Base-by-base conservation (phyloP, 2,329 filamentous ascomycete genomes). In the Metarhizium sp. region DNA sequence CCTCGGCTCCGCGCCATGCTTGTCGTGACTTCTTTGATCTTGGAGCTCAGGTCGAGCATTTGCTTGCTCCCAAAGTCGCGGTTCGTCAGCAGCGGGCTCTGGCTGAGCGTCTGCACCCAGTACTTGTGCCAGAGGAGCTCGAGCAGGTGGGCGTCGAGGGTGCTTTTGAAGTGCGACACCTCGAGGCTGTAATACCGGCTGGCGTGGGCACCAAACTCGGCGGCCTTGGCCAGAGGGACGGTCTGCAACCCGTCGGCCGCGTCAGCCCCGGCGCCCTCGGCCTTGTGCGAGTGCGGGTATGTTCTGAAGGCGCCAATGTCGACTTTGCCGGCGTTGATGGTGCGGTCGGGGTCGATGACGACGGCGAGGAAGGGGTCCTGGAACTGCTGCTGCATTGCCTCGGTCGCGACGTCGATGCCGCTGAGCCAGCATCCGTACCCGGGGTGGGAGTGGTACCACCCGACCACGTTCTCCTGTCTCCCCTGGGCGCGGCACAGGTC, bases 381-480 rank as follows among this genome's bases (percentile, higher is more conserved):
- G 71, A 86, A 92, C 60, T 79, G 76, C 73, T 99, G 94, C 73
- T 96, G 91, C 65, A 87, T 85, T 61, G 81, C 79, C 71, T 99
- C 88, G 2, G 94, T 99, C 54, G 80, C 80, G 53, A 99, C 94
- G 69, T 99, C 94, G 71, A 99, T 97, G 56, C 94, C 94, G 42
- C 87, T 92, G 30, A 99, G 80, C 94, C 94, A 99, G 78, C 94
- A 99, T 48, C 94, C 94, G 70, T 99, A 99, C 30, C 94, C 94
- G 0, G 94, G 94, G 69, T 99, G 94, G 62, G 87, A 92, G 73
- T 99, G 94, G 71, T 99, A 99, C 94, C 94, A 99, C 18, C 94
- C 94, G 16, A 99, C 88, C 0, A 90, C 88, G 69, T 99, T 97
- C 73, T 99, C 94, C 69, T 86, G 77, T 55, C 92, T 76, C 61